Evolutionary conservation across 2,329 filamentous ascomycete genomes (phyloP).

Genomic region (Venturia oleaginea): DNA sequence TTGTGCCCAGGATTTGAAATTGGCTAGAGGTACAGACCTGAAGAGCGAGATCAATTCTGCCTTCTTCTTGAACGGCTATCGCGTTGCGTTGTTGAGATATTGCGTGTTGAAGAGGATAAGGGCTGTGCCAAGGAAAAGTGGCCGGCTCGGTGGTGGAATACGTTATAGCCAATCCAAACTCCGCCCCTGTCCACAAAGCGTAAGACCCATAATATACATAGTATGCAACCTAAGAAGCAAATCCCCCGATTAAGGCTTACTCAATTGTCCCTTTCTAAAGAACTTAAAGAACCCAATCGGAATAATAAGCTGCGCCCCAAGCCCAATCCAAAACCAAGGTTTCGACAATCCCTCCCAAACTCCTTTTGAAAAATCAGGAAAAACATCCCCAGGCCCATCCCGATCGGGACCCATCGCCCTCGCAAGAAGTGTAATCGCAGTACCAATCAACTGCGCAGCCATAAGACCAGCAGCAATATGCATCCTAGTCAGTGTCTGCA

Average conservation of each 20-base stretch:
- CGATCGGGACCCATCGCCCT: constrained; percentile 52
- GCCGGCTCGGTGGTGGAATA: no score
- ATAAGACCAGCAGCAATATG: constrained; percentile 56
- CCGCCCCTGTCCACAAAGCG: no score
- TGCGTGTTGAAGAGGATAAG: no score
- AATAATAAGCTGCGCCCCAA: constrained; percentile 48
- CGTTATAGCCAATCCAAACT: no score
- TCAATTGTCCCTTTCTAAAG: constrained; percentile 50
- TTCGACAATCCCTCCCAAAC: constrained; percentile 35
- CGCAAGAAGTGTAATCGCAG: constrained; percentile 52
- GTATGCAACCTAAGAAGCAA: not conserved
- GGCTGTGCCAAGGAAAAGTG: no score
- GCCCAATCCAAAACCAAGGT: constrained; percentile 54
- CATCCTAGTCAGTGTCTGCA: constrained; percentile 55
- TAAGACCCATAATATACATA: no score
- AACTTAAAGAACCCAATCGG: constrained; percentile 49
- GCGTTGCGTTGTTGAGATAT: no score
- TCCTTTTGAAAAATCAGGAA: constrained; percentile 44
- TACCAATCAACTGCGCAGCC: constrained; percentile 53
- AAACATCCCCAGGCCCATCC: constrained; percentile 52
- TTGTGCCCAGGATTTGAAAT: no score
- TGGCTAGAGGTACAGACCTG: no score
- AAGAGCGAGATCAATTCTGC: no score
- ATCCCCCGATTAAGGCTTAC: constrained; percentile 35
- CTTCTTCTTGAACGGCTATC: no score